Percentiles rank a stretch among this genome's conserved stretches.
These are phyloP conservation scores for Metschnikowia shivogae DNA, from an alignment of 805 yeast genomes.

Conservation along the genomic window DNA sequence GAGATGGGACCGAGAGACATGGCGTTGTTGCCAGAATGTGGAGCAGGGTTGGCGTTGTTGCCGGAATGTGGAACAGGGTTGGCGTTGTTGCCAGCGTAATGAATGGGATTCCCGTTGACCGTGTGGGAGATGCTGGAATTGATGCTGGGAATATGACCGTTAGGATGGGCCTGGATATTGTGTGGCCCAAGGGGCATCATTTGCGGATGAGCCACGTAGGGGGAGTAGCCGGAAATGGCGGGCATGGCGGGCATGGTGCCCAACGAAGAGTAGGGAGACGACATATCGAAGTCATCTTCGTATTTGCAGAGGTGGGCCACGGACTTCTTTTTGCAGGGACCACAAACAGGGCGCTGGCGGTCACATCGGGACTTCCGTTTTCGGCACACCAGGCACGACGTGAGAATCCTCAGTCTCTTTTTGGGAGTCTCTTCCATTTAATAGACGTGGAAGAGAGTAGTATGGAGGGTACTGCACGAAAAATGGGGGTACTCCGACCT, in stretches of 20 bases:
- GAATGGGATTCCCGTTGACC: not conserved
- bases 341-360: constrained; percentile 40
- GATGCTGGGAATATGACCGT: not conserved
- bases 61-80: not conserved
- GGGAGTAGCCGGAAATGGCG: constrained; percentile 1
- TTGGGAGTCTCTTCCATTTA: constrained; percentile 12
- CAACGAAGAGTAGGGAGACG: not conserved
- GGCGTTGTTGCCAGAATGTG: not conserved
- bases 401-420: constrained; percentile 39
- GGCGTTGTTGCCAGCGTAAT: not conserved
- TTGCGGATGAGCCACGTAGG: constrained; percentile 13
- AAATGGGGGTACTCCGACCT: not conserved
- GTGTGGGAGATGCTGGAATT: not conserved
- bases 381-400: constrained; percentile 43
- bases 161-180: not conserved
- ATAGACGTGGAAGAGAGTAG: not conserved
- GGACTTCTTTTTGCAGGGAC: constrained; percentile 39
- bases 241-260: constrained; percentile 1
- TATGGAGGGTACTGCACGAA: not conserved
- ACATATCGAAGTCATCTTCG: constrained; percentile 20
- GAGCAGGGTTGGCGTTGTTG: not conserved
- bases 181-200: constrained; percentile 5
- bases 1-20: not conserved
- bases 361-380: constrained; percentile 42
- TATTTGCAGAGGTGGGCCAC: constrained; percentile 41